These are phyloP conservation scores for Saccharomycopsis hybrid DNA, from an alignment of 1,139 yeast genomes.

Conservation along the genomic window DNA sequence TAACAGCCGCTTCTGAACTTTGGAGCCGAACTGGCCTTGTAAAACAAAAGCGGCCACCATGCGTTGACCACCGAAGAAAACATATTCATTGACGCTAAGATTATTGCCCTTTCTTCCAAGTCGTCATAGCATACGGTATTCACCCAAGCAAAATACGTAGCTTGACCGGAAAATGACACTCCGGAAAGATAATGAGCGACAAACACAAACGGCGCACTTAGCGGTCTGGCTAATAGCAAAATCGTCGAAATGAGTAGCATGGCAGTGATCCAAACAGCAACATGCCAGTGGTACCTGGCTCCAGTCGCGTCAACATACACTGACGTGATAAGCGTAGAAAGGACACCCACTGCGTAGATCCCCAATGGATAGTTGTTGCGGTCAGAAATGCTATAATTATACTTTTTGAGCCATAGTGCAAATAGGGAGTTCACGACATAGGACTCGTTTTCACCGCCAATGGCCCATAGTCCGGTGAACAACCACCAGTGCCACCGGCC, in stretches of 20 bases:
- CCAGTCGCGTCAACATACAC: conserved; percentile 42
- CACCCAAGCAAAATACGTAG: conserved; percentile 56
- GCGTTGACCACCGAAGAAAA: conserved; percentile 56
- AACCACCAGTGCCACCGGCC: conserved; percentile 57
- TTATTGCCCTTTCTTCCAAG: conserved; percentile 52
- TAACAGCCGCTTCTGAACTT: conserved; percentile 45
- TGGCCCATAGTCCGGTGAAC: conserved; percentile 47
- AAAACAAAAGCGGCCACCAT: conserved; percentile 55
- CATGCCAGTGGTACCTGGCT: conserved; percentile 44
- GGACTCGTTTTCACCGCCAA: conserved; percentile 57
- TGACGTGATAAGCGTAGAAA: conserved; percentile 41
- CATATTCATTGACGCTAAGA: conserved; percentile 59
- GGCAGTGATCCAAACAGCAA: conserved; percentile 38
- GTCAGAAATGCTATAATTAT: conserved; percentile 38
- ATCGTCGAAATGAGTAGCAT: conserved; percentile 40
- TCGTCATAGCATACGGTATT: conserved; percentile 45
- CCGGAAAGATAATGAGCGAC: conserved; percentile 52
- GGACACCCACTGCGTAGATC: conserved; percentile 46
- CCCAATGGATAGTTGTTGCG: conserved; percentile 56
- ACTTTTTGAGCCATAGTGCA: conserved; percentile 44
- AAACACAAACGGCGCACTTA: too few species aligned
- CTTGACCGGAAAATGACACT: conserved; percentile 49
- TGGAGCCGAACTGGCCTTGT: conserved; percentile 45
- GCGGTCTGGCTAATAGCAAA: conserved; percentile 33
- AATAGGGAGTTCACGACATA: conserved; percentile 47